Percentiles rank a stretch among this genome's conserved stretches.
Evolutionary conservation across 176 grass and related monocot species (phyloP).

Genomic region (Leersia perrieri): DNA sequence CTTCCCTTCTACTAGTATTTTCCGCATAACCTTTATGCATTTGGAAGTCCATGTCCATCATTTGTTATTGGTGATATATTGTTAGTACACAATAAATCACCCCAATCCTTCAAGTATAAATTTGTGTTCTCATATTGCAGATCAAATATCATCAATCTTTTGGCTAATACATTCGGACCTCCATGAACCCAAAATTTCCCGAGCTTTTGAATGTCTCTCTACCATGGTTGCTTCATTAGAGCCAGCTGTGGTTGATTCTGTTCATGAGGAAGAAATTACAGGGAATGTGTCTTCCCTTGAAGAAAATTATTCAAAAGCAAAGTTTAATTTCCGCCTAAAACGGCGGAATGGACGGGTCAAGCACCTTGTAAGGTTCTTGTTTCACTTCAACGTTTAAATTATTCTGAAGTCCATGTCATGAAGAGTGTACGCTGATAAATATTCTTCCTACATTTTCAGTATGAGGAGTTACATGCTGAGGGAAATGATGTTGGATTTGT

Average conservation of each 20-base stretch:
- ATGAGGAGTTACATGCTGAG: slow-evolving; percentile 63
- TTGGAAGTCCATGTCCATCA: neutral
- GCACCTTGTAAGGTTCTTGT: slow-evolving; percentile 55
- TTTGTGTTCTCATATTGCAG: slow-evolving; percentile 46
- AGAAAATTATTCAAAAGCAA: slow-evolving; percentile 66
- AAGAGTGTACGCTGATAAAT: neutral
- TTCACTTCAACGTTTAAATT: neutral
- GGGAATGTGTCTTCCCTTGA: slow-evolving; percentile 51
- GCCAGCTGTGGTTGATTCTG: slow-evolving; percentile 50
- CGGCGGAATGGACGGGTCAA: slow-evolving; percentile 88
- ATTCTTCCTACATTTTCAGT: slow-evolving; percentile 32
- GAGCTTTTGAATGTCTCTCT: slow-evolving; percentile 74
- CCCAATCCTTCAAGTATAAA: neutral
- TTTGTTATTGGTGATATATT: neutral
- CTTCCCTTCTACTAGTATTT: neutral
- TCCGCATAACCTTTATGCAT: neutral
- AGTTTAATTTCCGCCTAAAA: slow-evolving; percentile 66
- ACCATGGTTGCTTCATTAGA: slow-evolving; percentile 74
- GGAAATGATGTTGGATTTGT: slow-evolving; percentile 65
- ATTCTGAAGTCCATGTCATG: neutral
- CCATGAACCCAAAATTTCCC: slow-evolving; percentile 64
- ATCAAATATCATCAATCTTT: slow-evolving; percentile 90
- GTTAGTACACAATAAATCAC: neutral
- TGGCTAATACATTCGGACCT: slow-evolving; percentile 86
- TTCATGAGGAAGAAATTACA: slow-evolving; percentile 40